Evolutionary conservation across 1,139 yeast species (phyloP), one percentile per base, ranked within the genome.

Genomic region (Geotrichum phurueaensis): DNA sequence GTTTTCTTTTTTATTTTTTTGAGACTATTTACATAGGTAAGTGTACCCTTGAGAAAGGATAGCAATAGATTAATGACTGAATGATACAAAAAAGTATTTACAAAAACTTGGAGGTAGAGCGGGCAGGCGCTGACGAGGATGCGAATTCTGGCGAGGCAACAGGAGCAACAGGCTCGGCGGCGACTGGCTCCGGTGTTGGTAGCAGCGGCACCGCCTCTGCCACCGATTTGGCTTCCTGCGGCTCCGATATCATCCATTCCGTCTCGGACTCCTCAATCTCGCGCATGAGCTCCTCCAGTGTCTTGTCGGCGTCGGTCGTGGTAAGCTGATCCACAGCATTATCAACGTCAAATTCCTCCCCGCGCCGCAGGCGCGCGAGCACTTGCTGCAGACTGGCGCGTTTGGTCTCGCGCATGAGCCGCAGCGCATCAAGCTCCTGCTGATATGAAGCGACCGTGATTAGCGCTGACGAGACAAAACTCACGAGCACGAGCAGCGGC

Each of bases 241-340:
- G 64, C 12, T 31, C 50, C 4, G 63, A 56, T 23, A 53, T 56
- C 50, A 62, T 62, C 64, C 64, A 62, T 47, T 58, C 62, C n/a
- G 53, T 56, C 50, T 62, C 64, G 1, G 62, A 62, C 47, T 43
- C 15, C 20, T 59, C 60, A 29, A 62, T 62, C 20, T 58, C 62
- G 1, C 49, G 47, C 43, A 62, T 53, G 39, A 62, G 45, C 39
- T 62, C 64, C 13, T 57, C 64, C 13, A 62, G 39, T 2, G 62
- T 39, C 33, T 50, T 57, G 53, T 62, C 64, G 10, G 54, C 36
- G 20, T 62, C 64, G 25, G 58, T 57, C 1, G 36, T 49, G 10
- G 51, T 47, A 20, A 62, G 45, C 25, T 49, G 53, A 7, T 52
- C 53, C 13, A 60, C 49, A 18, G 55, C 60, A 12, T 36, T 43